Base-by-base conservation (phyloP, 352 stramenopile genomes). In the Globisporangium polare region DNA sequence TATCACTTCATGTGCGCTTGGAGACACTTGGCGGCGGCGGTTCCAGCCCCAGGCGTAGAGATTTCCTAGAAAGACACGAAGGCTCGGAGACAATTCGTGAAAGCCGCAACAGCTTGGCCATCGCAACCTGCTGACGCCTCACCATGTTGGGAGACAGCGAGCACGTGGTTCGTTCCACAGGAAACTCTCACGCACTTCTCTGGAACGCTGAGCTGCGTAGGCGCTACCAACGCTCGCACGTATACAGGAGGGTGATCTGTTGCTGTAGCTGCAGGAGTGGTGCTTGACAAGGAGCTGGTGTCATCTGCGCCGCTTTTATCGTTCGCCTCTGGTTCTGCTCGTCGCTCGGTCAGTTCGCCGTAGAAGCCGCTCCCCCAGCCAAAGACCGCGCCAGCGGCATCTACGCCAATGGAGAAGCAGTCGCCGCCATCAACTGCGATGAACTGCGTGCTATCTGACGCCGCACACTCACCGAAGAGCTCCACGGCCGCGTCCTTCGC, bases 331-430 rank as follows among this genome's bases (percentile, higher is more conserved):
- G 10, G 49, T 13, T n/a, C n/a, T n/a, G n/a, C n/a, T n/a, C n/a
- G n/a, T n/a, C n/a, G n/a, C n/a, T 15, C 13, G 17, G 3, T 59
- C 26, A 7, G 33, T 39, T 92, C 85, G 27, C 79, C 80, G 62
- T 94, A 89, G 56, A 92, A 90, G 17, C 68, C 68, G 13, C 57
- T 66, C 7, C 85, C 85, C 83, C 83, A 94, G 26, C 79, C 83
- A 20, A 87, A 13, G 3, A 89, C 65, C 0, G 67, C 61, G 0
- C 76, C 78, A 42, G 55, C 59, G 0, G 45, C 53, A 50, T 62
- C 62, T 12, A 86, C 33, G 29, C 66, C 64, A 15, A 92, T 63
- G 1, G 77, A 79, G 58, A 92, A 90, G 13, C 67, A 75, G 29
- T 89, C 80, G 18, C 83, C 83, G 18, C 77, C 80, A 20, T 77